These are phyloP conservation scores for Westerdykella ornata DNA, from an alignment of 2,329 filamentous ascomycete species.

Conservation along the genomic window DNA sequence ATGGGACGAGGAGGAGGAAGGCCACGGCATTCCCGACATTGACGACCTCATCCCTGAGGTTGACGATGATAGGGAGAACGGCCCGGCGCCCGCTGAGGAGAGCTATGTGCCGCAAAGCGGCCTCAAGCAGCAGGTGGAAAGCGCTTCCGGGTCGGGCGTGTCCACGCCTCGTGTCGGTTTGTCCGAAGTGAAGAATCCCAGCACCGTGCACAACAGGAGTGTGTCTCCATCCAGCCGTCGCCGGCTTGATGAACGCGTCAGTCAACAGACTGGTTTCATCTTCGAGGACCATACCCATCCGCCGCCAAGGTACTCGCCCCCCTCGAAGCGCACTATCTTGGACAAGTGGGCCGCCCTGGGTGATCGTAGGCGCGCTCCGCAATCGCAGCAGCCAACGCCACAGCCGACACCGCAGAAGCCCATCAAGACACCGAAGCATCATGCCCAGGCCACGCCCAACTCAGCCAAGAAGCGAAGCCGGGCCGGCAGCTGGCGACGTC, in stretches of 20 bases:
- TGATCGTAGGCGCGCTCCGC: slow-evolving; percentile 65
- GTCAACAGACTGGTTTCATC: slow-evolving; percentile 64
- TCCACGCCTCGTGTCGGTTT: slow-evolving; percentile 48
- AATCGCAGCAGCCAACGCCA: slow-evolving; percentile 41
- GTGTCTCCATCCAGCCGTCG: slow-evolving; percentile 28
- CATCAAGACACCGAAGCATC: slow-evolving; percentile 25
- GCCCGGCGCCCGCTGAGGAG: slow-evolving; percentile 42
- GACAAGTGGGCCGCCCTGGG: slow-evolving; percentile 91
- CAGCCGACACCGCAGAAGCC: slow-evolving; percentile 44
- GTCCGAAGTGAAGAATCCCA: slow-evolving; percentile 50
- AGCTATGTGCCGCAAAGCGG: slow-evolving; percentile 43
- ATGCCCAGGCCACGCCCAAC: slow-evolving; percentile 27
- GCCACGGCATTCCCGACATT: slow-evolving; percentile 51
- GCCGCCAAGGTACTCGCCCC: slow-evolving; percentile 54
- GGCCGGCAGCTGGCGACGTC: slow-evolving; percentile 34
- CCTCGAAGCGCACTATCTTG: slow-evolving; percentile 56
- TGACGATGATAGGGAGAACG: slow-evolving; percentile 31
- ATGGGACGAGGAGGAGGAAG: slow-evolving; percentile 94
- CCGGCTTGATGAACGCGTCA: slow-evolving; percentile 54
- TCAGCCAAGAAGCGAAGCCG: slow-evolving; percentile 37
- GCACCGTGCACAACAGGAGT: slow-evolving; percentile 46
- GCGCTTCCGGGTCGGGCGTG: slow-evolving; percentile 40
- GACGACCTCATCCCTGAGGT: too few species aligned
- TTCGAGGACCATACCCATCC: slow-evolving; percentile 55
- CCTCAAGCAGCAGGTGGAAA: slow-evolving; percentile 31